Base-by-base conservation (phyloP, 2,329 filamentous ascomycete species). In the Fusarium avenaceum region DNA sequence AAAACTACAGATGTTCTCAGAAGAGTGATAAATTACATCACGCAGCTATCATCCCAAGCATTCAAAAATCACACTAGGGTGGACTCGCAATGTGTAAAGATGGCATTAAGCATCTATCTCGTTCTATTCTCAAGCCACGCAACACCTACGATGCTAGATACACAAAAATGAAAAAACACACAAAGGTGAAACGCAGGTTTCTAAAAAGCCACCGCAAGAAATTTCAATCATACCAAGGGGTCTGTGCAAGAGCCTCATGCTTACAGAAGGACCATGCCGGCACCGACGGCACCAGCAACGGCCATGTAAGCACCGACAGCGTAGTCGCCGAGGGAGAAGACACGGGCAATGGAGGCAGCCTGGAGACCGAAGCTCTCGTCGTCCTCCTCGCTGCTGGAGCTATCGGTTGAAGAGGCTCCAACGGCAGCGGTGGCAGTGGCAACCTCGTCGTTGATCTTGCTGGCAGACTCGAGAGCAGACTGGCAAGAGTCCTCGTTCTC, bases 401-500 rank as follows among this genome's bases (percentile, higher is more conserved):
- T 68, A 17, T 65, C 61, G 55, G 66, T 79, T 54, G 76, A 72
- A 43, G 76, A 71, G 24, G 77, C 71, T 17, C 75, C 63, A 22
- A 55, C 72, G 28, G 77, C 79, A 15, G 74, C 69, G 53, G 83
- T 85, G 42, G 85, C 84, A 13, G 82, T 84, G 40, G 82, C 79
- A 58, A 81, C 82, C 44, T 80, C 70, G 60, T 77, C 76, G 77
- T 85, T 85, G 62, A 83, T 83, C 32, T 86, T 81, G 72, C 89
- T 90, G 60, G 91, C 92, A 67, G 88, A 84, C 33, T 82, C 80
- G 59, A 96, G 81, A 57, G 90, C 82, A 47, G 79, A 73, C 52
- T 80, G 76, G 85, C 92, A 95, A 57, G 78, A 79, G 28, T 81
- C 80, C 15, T 85, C 80, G 33, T 82, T 81, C 46, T 80, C 74